Percentiles rank a stretch among this genome's conserved stretches.
phyloP scores from a whole-genome alignment of 352 stramenopile species.

The Pythium myriotylum region DNA sequence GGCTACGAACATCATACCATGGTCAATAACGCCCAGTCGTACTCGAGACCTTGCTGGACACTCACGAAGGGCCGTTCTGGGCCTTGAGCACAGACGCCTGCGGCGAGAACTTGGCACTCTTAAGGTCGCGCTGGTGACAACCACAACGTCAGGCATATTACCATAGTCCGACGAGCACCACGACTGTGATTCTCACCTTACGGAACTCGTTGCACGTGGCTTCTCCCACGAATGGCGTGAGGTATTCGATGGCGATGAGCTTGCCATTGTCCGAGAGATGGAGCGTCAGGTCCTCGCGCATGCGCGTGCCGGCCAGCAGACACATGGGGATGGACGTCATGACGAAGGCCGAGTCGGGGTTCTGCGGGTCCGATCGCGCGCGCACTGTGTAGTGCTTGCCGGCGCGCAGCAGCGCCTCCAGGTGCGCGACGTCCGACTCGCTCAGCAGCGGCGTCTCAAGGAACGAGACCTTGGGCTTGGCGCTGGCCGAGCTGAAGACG shows the following conservation, averaged over 20 bases:
- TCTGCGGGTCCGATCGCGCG: slow-evolving; percentile 55
- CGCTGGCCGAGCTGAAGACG: slow-evolving; percentile 47
- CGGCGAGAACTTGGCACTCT: slow-evolving; percentile 58
- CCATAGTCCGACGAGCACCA: no score
- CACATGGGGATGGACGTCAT: slow-evolving; percentile 82
- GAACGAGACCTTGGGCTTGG: slow-evolving; percentile 71
- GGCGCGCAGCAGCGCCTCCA: slow-evolving; percentile 47
- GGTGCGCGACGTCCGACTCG: slow-evolving; percentile 42
- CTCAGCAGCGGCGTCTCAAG: slow-evolving; percentile 48
- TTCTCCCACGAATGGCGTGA: slow-evolving; percentile 56
- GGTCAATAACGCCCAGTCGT: neutral
- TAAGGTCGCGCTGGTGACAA: slow-evolving; percentile 43
- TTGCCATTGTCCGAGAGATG: slow-evolving; percentile 78
- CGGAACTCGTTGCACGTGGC: slow-evolving; percentile 50
- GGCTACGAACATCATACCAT: slow-evolving; percentile 27
- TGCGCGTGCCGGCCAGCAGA: slow-evolving; percentile 66
- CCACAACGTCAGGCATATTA: neutral
- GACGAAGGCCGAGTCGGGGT: slow-evolving; percentile 68
- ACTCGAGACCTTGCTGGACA: neutral
- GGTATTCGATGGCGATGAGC: slow-evolving; percentile 82
- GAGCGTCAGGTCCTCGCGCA: slow-evolving; percentile 84
- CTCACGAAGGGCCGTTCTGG: slow-evolving; percentile 61
- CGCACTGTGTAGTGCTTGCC: slow-evolving; percentile 73
- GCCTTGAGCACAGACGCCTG: slow-evolving; percentile 61
- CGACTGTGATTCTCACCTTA: slow-evolving; percentile 50